A percentile compares a stretch with the other conserved stretches of the same genome.
Evolutionary conservation across 805 yeast genomes (phyloP).

Genomic region (Starmerella stigmatis): DNA sequence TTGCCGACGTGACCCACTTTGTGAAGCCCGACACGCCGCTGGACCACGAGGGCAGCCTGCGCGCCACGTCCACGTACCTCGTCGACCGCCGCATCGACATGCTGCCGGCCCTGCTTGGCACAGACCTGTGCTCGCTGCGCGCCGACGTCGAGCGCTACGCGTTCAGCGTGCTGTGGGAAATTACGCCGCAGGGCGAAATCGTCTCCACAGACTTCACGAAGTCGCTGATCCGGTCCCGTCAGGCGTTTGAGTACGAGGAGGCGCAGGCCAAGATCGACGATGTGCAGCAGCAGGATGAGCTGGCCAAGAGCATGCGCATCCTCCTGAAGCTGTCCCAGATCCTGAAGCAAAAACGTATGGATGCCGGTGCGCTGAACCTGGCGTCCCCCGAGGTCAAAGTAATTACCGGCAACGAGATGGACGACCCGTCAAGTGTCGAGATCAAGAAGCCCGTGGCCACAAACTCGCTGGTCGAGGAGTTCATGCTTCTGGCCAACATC

Average conservation of each 20-base stretch:
- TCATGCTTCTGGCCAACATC: constrained; percentile 94
- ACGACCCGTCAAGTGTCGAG: constrained; percentile 93
- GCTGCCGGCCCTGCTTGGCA: constrained; percentile 91
- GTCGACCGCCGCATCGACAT: constrained; percentile 98
- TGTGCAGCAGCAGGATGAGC: constrained; percentile 57
- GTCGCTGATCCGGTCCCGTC: constrained; percentile 80
- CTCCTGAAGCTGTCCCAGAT: constrained; percentile 69
- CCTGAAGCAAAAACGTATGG: constrained; percentile 73
- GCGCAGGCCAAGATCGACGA: constrained; percentile 93
- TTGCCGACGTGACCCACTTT: constrained; percentile 97
- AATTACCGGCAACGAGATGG: constrained; percentile 91
- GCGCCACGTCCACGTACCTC: constrained; percentile 94
- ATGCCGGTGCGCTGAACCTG: constrained; percentile 90
- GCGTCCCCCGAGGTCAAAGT: constrained; percentile 98
- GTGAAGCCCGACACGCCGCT: constrained; percentile 86
- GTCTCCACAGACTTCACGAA: constrained; percentile 69
- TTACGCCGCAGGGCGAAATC: constrained; percentile 77
- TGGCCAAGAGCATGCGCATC: constrained; percentile 82
- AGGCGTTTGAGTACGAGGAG: constrained; percentile 87
- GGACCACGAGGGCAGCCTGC: constrained; percentile 90
- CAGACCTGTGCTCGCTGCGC: constrained; percentile 87
- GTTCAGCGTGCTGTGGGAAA: constrained; percentile 91
- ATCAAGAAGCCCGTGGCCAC: constrained; percentile 80
- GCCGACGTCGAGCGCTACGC: constrained; percentile 95
- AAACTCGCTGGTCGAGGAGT: constrained; percentile 93